Percentiles rank a stretch among this genome's conserved stretches.
phyloP scores from a whole-genome alignment of 352 stramenopile genomes.

The Globisporangium carolinianum region DNA sequence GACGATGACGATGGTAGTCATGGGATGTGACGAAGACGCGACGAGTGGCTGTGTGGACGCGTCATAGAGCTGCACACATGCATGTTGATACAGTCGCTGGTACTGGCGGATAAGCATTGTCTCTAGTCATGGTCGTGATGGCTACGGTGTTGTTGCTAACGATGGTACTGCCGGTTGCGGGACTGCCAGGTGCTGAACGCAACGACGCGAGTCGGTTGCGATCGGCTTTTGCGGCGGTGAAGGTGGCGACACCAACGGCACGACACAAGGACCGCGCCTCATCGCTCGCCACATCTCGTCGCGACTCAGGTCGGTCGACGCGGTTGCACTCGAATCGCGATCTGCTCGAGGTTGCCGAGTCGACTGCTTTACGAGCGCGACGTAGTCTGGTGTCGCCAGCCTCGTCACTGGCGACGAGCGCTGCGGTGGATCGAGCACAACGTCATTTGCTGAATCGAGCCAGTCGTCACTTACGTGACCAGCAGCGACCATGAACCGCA shows the following conservation, averaged over 20 bases:
- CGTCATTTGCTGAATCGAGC: slow-evolving; percentile 14
- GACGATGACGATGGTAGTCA: too few species aligned
- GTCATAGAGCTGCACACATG: not conserved
- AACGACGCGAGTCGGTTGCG: too few species aligned
- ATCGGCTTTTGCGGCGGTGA: not conserved
- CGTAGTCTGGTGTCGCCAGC: slow-evolving; percentile 25
- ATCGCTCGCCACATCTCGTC: slow-evolving; percentile 30
- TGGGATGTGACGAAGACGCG: too few species aligned
- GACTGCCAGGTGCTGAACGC: not conserved
- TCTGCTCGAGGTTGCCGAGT: not conserved
- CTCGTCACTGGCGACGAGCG: not conserved
- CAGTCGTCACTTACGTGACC: slow-evolving; percentile 30
- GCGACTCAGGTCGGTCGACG: not conserved
- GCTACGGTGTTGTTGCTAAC: not conserved
- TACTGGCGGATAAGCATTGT: too few species aligned
- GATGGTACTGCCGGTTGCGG: not conserved
- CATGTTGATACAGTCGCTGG: not conserved
- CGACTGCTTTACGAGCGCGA: slow-evolving; percentile 29
- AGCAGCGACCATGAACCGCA: slow-evolving; percentile 38
- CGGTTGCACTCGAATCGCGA: not conserved
- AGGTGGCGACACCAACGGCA: not conserved
- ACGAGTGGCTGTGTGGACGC: too few species aligned
- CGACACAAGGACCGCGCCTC: slow-evolving; percentile 12
- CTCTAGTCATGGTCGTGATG: too few species aligned
- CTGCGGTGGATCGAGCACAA: not conserved